These are phyloP conservation scores for Ceratocystis alfenasii DNA, from an alignment of 2,329 filamentous ascomycete species.

Conservation along the genomic window DNA sequence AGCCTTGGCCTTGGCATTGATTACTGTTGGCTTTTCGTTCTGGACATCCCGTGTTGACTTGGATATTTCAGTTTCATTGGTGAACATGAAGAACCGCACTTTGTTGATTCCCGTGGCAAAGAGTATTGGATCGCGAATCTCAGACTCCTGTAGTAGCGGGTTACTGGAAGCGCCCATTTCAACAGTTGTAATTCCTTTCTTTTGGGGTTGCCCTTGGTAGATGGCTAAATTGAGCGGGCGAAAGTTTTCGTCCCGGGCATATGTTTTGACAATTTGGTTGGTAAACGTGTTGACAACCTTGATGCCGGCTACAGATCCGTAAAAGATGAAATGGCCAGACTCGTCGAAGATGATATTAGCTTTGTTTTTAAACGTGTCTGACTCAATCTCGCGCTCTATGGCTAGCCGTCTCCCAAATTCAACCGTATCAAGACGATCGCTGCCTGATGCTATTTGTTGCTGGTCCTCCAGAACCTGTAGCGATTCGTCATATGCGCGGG, in stretches of 20 bases:
- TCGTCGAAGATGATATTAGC: constrained; percentile 91
- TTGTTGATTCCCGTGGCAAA: constrained; percentile 75
- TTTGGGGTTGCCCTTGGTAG: constrained; percentile 91
- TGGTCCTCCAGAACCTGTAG: constrained; percentile 79
- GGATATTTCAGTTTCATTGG: constrained; percentile 71
- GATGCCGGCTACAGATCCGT: constrained; percentile 80
- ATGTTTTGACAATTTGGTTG: constrained; percentile 81
- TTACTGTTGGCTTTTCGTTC: constrained; percentile 72
- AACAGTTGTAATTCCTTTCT: constrained; percentile 84
- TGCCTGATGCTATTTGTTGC: constrained; percentile 82
- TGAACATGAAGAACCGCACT: constrained; percentile 95
- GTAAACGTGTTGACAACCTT: constrained; percentile 96
- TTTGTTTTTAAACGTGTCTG: constrained; percentile 51
- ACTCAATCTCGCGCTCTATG: constrained; percentile 75
- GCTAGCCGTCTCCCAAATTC: constrained; percentile 85
- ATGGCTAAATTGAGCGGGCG: constrained; percentile 70
- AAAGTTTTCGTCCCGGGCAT: constrained; percentile 80
- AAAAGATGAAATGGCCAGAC: constrained; percentile 87
- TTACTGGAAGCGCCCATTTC: constrained; percentile 96
- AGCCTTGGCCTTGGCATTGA: constrained; percentile 34
- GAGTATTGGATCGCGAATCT: constrained; percentile 79
- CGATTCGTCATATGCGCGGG: constrained; percentile 91
- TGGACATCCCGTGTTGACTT: constrained; percentile 82
- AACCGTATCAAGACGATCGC: constrained; percentile 71
- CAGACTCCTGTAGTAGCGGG: constrained; percentile 82